These are phyloP conservation scores for Boletellus ananas DNA, from an alignment of 768 basidiomycete species.

Conservation along the genomic window DNA sequence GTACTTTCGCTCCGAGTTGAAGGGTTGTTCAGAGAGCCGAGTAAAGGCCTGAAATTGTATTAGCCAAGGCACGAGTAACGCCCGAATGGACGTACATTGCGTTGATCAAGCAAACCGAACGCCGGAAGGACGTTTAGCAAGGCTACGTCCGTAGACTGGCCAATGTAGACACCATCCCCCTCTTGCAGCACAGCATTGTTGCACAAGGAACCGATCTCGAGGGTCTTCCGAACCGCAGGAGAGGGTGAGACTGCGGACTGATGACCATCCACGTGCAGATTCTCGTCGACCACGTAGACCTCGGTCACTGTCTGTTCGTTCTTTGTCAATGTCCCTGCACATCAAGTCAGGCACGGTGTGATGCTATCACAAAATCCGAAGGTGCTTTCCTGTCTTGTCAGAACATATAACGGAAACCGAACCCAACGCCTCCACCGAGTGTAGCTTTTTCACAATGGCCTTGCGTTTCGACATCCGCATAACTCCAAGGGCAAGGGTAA, in stretches of 20 bases:
- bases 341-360: background rate
- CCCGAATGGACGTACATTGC: slow-evolving; percentile 48
- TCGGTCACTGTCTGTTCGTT: slow-evolving; percentile 96
- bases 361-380: background rate
- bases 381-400: slow-evolving; percentile 80
- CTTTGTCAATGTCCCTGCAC: slow-evolving; percentile 79
- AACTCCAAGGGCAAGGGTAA: slow-evolving; percentile 93
- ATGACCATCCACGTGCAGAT: slow-evolving; percentile 51
- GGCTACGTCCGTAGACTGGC: slow-evolving; percentile 93
- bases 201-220: slow-evolving; percentile 84
- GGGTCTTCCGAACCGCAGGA: slow-evolving; percentile 65
- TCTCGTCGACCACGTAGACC: slow-evolving; percentile 84
- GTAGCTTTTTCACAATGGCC: slow-evolving; percentile 95
- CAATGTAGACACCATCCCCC: slow-evolving; percentile 70
- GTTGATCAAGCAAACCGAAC: slow-evolving; percentile 66
- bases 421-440: slow-evolving; percentile 90
- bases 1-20: slow-evolving; percentile 91
- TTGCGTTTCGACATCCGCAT: slow-evolving; percentile 91
- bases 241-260: slow-evolving; percentile 49
- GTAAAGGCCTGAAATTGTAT: slow-evolving; percentile 51
- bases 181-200: slow-evolving; percentile 77
- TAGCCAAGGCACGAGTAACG: background rate
- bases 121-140: slow-evolving; percentile 72
- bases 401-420: slow-evolving; percentile 97
- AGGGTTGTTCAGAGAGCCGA: slow-evolving; percentile 76